Conservation (phyloP, 129 eudicot species). For the Smallanthus sonchifolius region DNA sequence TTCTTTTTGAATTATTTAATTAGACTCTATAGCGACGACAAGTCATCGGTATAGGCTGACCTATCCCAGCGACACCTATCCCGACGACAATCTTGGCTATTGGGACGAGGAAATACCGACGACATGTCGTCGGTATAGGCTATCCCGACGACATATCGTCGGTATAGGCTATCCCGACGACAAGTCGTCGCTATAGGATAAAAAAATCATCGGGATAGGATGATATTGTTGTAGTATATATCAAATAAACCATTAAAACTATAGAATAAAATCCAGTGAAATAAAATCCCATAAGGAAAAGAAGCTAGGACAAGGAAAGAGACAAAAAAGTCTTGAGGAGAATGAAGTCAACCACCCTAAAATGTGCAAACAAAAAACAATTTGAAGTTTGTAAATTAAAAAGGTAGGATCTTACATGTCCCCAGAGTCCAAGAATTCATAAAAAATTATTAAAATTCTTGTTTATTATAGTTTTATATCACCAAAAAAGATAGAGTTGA, state of each 20-base stretch:
- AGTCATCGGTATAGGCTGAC: too few species aligned
- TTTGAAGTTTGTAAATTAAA: constrained; percentile 24
- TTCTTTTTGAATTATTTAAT: too few species aligned
- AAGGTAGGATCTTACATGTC: constrained; percentile 31
- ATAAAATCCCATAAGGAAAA: neutral
- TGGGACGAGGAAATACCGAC: too few species aligned
- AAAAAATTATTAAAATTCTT: constrained; percentile 22
- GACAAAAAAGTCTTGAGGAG: neutral
- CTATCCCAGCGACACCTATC: too few species aligned
- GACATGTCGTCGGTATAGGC: too few species aligned
- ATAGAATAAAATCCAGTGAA: neutral
- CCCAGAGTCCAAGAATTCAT: constrained; percentile 11
- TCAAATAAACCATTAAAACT: neutral
- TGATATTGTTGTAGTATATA: too few species aligned
- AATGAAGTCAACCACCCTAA: constrained; percentile 6
- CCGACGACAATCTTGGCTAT: too few species aligned
- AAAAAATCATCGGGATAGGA: too few species aligned
- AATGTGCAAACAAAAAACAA: constrained; percentile 24
- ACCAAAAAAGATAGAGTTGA: constrained; percentile 24
- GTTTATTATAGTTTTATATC: constrained; percentile 32
- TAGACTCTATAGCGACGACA: too few species aligned
- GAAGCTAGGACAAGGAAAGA: neutral
- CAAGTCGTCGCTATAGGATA: too few species aligned
- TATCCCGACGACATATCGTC: too few species aligned
- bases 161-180: too few species aligned